A percentile compares a stretch with the other conserved stretches of the same genome.
phyloP scores from a whole-genome alignment of 768 basidiomycete species.

The Rhizopogon rudus region DNA sequence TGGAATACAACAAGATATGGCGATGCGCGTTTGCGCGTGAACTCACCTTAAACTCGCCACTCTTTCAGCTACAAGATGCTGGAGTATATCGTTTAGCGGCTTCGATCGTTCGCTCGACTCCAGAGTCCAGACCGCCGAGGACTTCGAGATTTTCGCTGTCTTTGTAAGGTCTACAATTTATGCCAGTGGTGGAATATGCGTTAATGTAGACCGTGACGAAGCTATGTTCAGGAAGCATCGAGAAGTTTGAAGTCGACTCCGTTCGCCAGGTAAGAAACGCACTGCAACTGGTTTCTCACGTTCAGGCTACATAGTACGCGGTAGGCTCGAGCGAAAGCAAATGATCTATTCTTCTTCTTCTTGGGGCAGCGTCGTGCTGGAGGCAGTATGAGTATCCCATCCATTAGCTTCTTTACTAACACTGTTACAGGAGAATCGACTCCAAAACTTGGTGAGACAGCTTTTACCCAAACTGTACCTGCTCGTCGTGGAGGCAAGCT shows the following conservation, averaged over 20 bases:
- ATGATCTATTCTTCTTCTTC: constrained; percentile 32
- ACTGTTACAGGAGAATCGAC: constrained; percentile 44
- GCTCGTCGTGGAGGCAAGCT: constrained; percentile 85
- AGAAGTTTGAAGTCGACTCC: constrained; percentile 78
- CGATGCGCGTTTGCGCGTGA: not conserved
- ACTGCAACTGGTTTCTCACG: not conserved
- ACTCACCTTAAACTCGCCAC: constrained; percentile 3
- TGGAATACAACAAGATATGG: constrained; percentile 92
- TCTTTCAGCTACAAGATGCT: constrained; percentile 74
- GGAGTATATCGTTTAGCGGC: constrained; percentile 81
- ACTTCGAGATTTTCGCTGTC: constrained; percentile 80
- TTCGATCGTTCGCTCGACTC: constrained; percentile 86
- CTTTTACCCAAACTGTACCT: constrained; percentile 89
- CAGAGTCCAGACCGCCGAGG: constrained; percentile 69
- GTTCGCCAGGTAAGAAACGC: constrained; percentile 56
- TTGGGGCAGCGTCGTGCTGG: constrained; percentile 40
- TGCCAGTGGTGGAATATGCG: not conserved
- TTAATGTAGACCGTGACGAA: constrained; percentile 70
- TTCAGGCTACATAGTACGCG: not conserved
- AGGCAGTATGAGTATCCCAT: constrained; percentile 44
- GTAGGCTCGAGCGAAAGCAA: constrained; percentile 61
- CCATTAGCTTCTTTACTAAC: constrained; percentile 17
- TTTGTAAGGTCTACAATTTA: constrained; percentile 55
- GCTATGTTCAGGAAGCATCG: constrained; percentile 81
- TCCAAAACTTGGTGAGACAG: constrained; percentile 40